Conservation (phyloP, 805 yeast species). For the Suhomyces pyralidae region DNA sequence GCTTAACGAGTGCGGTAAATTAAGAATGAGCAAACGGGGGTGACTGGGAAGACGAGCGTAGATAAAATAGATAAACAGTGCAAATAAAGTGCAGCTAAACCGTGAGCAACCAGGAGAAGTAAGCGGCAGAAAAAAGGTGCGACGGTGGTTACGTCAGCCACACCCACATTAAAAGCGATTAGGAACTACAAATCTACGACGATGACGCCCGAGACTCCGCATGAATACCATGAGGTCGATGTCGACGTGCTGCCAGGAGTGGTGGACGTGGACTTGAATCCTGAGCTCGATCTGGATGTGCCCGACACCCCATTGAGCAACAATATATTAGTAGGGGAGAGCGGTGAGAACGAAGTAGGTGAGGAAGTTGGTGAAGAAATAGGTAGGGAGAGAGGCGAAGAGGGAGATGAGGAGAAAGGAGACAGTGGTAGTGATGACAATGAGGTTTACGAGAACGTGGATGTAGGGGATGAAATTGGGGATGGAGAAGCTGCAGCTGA, state of each 20-base stretch:
- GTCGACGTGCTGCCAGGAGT: constrained; percentile 7
- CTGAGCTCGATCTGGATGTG: constrained; percentile 25
- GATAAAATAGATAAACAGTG: background rate
- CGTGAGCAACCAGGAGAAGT: background rate
- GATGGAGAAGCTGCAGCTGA: background rate
- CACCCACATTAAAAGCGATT: background rate
- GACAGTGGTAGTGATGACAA: background rate
- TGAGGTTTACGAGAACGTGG: background rate
- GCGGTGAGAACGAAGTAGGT: background rate
- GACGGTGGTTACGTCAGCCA: background rate
- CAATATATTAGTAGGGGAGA: background rate
- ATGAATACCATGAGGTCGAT: background rate
- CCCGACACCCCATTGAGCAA: background rate
- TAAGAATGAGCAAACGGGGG: background rate
- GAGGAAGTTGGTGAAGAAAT: background rate
- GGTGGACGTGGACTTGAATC: constrained; percentile 36
- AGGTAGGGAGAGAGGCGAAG: constrained; percentile 1
- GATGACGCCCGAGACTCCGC: background rate
- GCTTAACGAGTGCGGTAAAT: background rate
- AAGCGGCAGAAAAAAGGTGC: background rate
- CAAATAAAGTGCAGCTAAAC: background rate
- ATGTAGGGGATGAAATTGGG: background rate
- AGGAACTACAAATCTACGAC: background rate
- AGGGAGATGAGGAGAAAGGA: background rate
- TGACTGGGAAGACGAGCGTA: background rate